phyloP scores from a whole-genome alignment of 2,329 filamentous ascomycete species.

The Sarocladiaceae sp. region DNA sequence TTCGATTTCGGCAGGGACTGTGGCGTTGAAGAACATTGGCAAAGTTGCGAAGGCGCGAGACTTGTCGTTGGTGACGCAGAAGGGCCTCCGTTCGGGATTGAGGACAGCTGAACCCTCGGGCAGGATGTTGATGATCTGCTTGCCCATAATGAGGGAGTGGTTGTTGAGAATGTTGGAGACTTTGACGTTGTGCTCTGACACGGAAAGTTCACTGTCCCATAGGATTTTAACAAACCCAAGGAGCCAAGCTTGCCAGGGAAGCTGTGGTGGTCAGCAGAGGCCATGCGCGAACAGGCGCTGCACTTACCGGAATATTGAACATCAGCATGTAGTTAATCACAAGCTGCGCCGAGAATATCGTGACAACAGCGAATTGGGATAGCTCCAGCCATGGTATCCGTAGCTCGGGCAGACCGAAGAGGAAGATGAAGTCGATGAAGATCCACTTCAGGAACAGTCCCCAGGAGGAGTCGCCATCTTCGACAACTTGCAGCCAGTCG shows the following conservation, averaged over 20 bases:
- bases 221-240: slow-evolving; percentile 72
- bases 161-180: slow-evolving; percentile 85
- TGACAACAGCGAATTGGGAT: slow-evolving; percentile 68
- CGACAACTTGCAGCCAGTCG: slow-evolving; percentile 74
- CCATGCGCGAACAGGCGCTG: background rate
- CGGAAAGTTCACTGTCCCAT: slow-evolving; percentile 87
- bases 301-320: slow-evolving; percentile 77
- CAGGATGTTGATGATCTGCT: slow-evolving; percentile 95
- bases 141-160: slow-evolving; percentile 87
- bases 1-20: slow-evolving; percentile 82
- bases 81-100: slow-evolving; percentile 76
- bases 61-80: slow-evolving; percentile 66
- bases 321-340: slow-evolving; percentile 80
- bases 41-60: slow-evolving; percentile 59
- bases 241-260: slow-evolving; percentile 72
- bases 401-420: slow-evolving; percentile 82
- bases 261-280: slow-evolving; percentile 31
- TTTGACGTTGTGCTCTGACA: slow-evolving; percentile 92
- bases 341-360: slow-evolving; percentile 68
- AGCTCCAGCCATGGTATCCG: slow-evolving; percentile 97
- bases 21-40: slow-evolving; percentile 92
- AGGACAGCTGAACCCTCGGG: slow-evolving; percentile 91
- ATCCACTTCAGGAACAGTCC: slow-evolving; percentile 94
- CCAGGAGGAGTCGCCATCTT: slow-evolving; percentile 82
- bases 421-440: slow-evolving; percentile 76